These are phyloP conservation scores for Lotmaria passim DNA, from an alignment of 208 protist genomes.

Conservation along the genomic window DNA sequence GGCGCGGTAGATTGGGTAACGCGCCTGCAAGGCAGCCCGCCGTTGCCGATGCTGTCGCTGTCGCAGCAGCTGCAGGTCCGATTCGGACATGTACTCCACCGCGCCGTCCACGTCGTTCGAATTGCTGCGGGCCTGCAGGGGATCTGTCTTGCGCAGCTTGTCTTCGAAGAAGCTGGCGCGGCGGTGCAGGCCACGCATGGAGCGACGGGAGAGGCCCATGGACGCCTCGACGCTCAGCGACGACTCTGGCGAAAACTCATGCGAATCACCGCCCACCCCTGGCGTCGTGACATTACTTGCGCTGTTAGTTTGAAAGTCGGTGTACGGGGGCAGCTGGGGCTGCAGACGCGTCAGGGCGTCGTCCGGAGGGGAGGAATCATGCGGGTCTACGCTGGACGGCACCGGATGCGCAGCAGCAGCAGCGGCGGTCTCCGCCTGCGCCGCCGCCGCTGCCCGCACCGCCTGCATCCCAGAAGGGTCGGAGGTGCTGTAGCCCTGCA, in stretches of 20 bases:
- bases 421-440: slow-evolving; percentile 2
- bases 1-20: slow-evolving; percentile 72
- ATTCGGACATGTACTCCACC: slow-evolving; percentile 18
- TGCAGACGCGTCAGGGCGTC: slow-evolving; percentile 3
- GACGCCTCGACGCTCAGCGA: neutral
- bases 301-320: slow-evolving; percentile 12
- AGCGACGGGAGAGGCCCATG: neutral
- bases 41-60: slow-evolving; percentile 24
- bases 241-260: neutral
- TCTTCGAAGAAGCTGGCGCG: slow-evolving; percentile 37
- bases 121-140: neutral
- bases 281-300: neutral
- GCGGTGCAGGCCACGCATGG: neutral
- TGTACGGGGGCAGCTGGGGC: slow-evolving; percentile 16
- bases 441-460: slow-evolving; percentile 12
- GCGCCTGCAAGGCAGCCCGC: slow-evolving; percentile 8
- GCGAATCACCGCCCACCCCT: neutral
- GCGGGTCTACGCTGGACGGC: neutral
- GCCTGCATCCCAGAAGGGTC: slow-evolving; percentile 46
- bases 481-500: slow-evolving; percentile 58
- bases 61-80: slow-evolving; percentile 8
- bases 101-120: slow-evolving; percentile 7
- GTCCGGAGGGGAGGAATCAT: slow-evolving; percentile 3
- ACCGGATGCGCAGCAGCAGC: neutral
- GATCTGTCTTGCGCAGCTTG: slow-evolving; percentile 25